These are phyloP conservation scores for Bruguiera gymnorhiza DNA, from an alignment of 345 rosid genomes.

Conservation along the genomic window DNA sequence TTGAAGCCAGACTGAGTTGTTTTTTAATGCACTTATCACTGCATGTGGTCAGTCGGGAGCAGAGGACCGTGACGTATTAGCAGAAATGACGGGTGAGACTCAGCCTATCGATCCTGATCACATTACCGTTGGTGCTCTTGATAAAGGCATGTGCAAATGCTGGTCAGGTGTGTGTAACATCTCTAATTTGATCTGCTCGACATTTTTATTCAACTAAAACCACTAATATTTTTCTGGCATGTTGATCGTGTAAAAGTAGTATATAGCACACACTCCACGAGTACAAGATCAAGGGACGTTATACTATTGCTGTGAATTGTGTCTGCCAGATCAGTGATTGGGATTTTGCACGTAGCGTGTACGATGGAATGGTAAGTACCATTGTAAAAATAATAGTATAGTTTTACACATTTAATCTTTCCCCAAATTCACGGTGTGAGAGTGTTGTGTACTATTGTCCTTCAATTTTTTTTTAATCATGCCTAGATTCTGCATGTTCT, in stretches of 20 bases:
- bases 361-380: conserved; percentile 49
- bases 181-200: too few relatives aligned
- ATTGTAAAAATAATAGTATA: too few relatives aligned
- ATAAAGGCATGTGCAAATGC: neutral
- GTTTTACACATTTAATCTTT: too few relatives aligned
- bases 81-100: conserved; percentile 80
- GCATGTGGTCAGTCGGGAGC: conserved; percentile 96
- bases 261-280: too few relatives aligned
- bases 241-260: too few relatives aligned
- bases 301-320: conserved; percentile 70
- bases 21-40: conserved; percentile 86
- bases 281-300: conserved; percentile 3
- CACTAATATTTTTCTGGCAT: too few relatives aligned
- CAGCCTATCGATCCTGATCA: conserved; percentile 96
- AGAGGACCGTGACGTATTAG: conserved; percentile 88
- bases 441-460: too few relatives aligned
- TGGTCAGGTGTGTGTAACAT: conserved; percentile 25
- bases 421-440: too few relatives aligned
- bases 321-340: conserved; percentile 61
- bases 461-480: too few relatives aligned
- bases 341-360: conserved; percentile 64
- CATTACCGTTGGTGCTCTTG: conserved; percentile 77
- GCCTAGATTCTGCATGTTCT: too few relatives aligned
- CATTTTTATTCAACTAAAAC: too few relatives aligned
- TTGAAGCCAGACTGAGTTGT: conserved; percentile 97